phyloP scores from a whole-genome alignment of 305 asterid species.

The Fraxinus dipetala region DNA sequence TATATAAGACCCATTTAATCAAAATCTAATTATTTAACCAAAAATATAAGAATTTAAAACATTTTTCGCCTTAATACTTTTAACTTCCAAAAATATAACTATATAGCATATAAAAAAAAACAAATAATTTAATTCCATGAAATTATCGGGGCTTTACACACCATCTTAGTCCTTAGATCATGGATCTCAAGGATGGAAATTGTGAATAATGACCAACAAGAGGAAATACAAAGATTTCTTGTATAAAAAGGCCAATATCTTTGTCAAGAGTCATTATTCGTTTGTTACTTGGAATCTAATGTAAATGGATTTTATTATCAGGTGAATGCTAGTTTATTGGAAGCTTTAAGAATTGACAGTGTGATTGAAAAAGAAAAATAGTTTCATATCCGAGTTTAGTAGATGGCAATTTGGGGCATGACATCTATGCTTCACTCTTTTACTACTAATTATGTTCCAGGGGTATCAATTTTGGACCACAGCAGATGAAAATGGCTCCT shows the following conservation, averaged over 20 bases:
- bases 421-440: background rate
- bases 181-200: background rate
- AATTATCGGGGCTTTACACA: background rate
- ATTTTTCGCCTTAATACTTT: too few relatives aligned
- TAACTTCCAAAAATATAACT: too few relatives aligned
- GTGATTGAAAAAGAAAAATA: background rate
- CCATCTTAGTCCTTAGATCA: background rate
- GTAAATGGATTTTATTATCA: background rate
- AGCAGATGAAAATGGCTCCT: slow-evolving; percentile 50
- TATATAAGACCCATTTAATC: too few relatives aligned
- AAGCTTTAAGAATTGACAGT: background rate
- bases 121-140: too few relatives aligned
- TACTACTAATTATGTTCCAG: slow-evolving; percentile 28
- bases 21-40: too few relatives aligned
- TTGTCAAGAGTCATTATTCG: background rate
- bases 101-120: too few relatives aligned
- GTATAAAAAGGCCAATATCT: background rate
- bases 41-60: too few relatives aligned
- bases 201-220: background rate
- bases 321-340: background rate
- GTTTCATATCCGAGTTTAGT: background rate
- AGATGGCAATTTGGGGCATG: background rate
- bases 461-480: slow-evolving; percentile 77
- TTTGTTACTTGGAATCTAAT: background rate
- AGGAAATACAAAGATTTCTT: background rate